phyloP scores from a whole-genome alignment of 257 asterid genomes.

The Paulownia fortunei region DNA sequence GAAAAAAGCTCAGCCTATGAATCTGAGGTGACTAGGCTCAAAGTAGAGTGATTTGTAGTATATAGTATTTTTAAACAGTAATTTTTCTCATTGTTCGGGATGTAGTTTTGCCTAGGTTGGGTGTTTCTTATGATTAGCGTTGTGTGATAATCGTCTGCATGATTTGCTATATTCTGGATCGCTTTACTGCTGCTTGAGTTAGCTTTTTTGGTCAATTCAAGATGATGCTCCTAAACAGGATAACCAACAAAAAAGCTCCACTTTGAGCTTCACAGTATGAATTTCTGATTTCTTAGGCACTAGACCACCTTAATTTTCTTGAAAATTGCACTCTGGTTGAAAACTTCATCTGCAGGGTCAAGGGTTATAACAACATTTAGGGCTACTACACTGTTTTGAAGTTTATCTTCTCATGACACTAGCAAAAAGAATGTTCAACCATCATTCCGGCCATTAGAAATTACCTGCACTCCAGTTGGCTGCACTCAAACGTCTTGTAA shows the following conservation, averaged over 20 bases:
- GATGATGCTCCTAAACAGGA: background rate
- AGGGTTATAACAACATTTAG: background rate
- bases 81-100: slow-evolving; percentile 12
- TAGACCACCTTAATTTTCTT: background rate
- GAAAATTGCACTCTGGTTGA: background rate
- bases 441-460: too few species aligned
- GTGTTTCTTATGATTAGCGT: slow-evolving; percentile 4
- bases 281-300: background rate
- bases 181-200: background rate
- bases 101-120: slow-evolving; percentile 28
- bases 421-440: too few species aligned
- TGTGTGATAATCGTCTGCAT: slow-evolving; percentile 22
- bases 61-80: background rate
- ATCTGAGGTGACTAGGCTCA: slow-evolving; percentile 32
- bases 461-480: too few species aligned
- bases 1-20: slow-evolving; percentile 59
- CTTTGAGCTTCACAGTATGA: background rate
- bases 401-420: background rate
- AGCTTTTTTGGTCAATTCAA: background rate
- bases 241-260: background rate
- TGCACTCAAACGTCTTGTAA: too few species aligned
- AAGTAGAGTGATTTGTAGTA: slow-evolving; percentile 18
- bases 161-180: background rate
- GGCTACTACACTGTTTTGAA: background rate
- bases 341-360: background rate